Percentiles rank a stretch among this genome's conserved stretches.
Conservation (phyloP, 805 yeast genomes). For the Starmerella powellii region DNA sequence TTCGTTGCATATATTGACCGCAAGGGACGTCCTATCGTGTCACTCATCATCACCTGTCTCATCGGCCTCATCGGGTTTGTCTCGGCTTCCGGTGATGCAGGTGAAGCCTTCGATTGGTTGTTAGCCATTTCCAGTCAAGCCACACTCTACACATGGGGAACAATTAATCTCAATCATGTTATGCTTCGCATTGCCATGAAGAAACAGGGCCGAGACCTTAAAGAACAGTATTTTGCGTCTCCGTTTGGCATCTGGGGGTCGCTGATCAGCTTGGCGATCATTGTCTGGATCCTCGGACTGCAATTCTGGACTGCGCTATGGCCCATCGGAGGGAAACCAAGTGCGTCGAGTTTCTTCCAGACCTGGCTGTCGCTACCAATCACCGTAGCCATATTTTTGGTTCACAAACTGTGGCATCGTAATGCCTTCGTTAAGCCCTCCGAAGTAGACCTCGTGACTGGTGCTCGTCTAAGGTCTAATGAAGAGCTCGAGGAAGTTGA, state of each 20-base stretch:
- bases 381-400: conserved; percentile 35
- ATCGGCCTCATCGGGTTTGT: conserved; percentile 51
- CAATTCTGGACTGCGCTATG: conserved; percentile 72
- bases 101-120: conserved; percentile 51
- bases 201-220: conserved; percentile 51
- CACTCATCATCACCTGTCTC: conserved; percentile 38
- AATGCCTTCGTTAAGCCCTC: conserved; percentile 6
- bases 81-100: conserved; percentile 41
- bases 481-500: conserved; percentile 10
- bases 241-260: conserved; percentile 63
- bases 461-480: conserved; percentile 16
- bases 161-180: conserved; percentile 47
- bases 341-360: conserved; percentile 38
- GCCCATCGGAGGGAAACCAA: conserved; percentile 41
- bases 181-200: conserved; percentile 41
- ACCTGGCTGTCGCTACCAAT: conserved; percentile 41
- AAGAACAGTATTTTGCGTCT: conserved; percentile 55
- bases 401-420: conserved; percentile 36
- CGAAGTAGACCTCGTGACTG: conserved; percentile 20
- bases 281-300: conserved; percentile 49
- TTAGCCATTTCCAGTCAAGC: conserved; percentile 53
- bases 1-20: conserved; percentile 53
- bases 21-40: conserved; percentile 56
- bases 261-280: conserved; percentile 45
- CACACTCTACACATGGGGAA: conserved; percentile 51